Evolutionary conservation across 306 rosid genomes (phyloP).

Genomic region (Echinosophora koreensis): DNA sequence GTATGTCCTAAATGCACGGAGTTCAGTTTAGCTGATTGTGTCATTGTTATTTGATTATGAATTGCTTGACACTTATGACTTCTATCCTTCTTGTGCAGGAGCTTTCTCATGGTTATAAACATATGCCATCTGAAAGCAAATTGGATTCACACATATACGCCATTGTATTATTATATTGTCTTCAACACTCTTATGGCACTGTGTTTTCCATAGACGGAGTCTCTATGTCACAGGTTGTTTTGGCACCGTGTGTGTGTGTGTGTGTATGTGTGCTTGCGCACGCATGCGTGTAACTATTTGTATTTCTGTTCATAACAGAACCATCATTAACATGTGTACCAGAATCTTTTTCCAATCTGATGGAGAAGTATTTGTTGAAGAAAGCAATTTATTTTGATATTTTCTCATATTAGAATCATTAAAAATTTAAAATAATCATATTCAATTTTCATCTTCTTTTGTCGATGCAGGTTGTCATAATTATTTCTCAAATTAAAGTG

Average conservation of each 20-base stretch:
- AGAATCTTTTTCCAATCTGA: conserved; percentile 19
- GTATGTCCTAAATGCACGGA: conserved; percentile 54
- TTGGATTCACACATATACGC: conserved; percentile 84
- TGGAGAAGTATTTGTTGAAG: conserved; percentile 30
- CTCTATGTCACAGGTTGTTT: conserved; percentile 73
- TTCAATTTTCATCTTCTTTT: conserved; percentile 45
- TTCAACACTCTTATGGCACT: conserved; percentile 54
- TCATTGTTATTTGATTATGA: conserved; percentile 35
- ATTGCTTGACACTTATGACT: conserved; percentile 46
- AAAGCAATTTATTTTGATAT: conserved; percentile 26
- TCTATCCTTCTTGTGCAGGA: conserved; percentile 63
- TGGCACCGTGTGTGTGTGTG: conserved; percentile 23
- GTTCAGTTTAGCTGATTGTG: conserved; percentile 42
- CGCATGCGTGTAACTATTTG: conserved; percentile 1
- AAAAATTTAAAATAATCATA: conserved; percentile 10
- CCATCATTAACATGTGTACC: conserved; percentile 25
- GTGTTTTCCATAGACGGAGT: conserved; percentile 60
- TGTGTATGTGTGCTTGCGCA: no score
- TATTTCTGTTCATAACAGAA: conserved; percentile 38
- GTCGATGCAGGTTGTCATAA: conserved; percentile 69
- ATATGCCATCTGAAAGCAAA: conserved; percentile 68
- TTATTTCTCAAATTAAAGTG: conserved; percentile 86
- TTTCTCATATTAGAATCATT: conserved; percentile 43
- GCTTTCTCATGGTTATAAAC: conserved; percentile 73
- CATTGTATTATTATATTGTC: conserved; percentile 66